These are phyloP conservation scores for Phytophthora ramorum DNA, from an alignment of 352 stramenopile species.

Conservation along the genomic window DNA sequence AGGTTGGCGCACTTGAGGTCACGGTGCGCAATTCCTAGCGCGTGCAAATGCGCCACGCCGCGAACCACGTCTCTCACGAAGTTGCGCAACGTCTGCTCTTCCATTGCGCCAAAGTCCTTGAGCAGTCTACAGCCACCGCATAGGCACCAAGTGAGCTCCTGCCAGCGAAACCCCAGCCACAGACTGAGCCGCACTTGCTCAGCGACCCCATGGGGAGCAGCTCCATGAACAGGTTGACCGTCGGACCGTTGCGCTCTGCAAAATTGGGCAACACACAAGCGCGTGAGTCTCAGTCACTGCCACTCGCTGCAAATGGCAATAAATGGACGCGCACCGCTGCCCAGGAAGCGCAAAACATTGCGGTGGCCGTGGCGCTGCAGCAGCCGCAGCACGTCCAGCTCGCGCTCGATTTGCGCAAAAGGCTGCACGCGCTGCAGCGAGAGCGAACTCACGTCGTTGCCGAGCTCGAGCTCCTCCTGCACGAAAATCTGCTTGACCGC, in stretches of 20 bases:
- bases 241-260: slow-evolving; percentile 58
- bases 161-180: neutral
- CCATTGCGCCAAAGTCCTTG: slow-evolving; percentile 80
- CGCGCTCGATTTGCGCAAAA: slow-evolving; percentile 65
- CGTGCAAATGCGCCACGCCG: slow-evolving; percentile 80
- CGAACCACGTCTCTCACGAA: slow-evolving; percentile 69
- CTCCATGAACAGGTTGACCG: slow-evolving; percentile 87
- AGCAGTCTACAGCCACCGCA: slow-evolving; percentile 55
- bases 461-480: slow-evolving; percentile 72
- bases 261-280: neutral
- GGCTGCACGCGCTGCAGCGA: slow-evolving; percentile 61
- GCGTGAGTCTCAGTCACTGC: neutral
- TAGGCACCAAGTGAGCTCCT: neutral
- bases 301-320: neutral
- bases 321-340: slow-evolving; percentile 46
- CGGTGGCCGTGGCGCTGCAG: slow-evolving; percentile 50
- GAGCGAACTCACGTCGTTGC: slow-evolving; percentile 71
- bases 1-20: slow-evolving; percentile 92
- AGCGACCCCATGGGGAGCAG: slow-evolving; percentile 86
- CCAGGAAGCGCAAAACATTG: slow-evolving; percentile 70
- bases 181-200: slow-evolving; percentile 45
- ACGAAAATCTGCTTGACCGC: slow-evolving; percentile 91
- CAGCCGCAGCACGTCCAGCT: slow-evolving; percentile 52
- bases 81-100: slow-evolving; percentile 60
- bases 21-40: slow-evolving; percentile 74